Evolutionary conservation across 2,329 filamentous ascomycete species (phyloP), one percentile per base, ranked within the genome.

Genomic region (Ophiocordyceps sinensis): DNA sequence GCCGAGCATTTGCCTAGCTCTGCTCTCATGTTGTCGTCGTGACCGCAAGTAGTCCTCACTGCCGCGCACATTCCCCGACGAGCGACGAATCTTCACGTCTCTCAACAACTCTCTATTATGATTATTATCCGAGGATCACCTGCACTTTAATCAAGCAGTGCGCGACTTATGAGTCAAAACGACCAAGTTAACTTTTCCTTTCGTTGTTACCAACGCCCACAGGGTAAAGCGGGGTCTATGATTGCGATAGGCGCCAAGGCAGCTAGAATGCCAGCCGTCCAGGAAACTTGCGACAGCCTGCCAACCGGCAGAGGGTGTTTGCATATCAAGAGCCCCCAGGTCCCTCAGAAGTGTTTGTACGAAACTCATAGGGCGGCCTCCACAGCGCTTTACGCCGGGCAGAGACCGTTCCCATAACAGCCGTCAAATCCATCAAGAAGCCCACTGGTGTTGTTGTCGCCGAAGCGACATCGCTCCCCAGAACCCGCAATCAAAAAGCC

Each of bases 351-450:
- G 52, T 53, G 54, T 57, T 60, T 55, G 52, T 47, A 53, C 50
- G 36, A 28, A 37, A 32, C 15, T 34, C n/a, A 31, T 9, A 35
- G 43, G 47, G 42, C 1, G 15, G 5, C 26, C 23, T 36, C 31
- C 15, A n/a, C 21, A 45, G 52, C 45, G 45, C 45, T 54, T 45
- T 50, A 54, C 47, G 55, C 56, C 56, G 51, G 51, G 31, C 31
- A 35, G 32, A 35, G 32, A 35, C 32, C 14, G 17, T 15, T 23
- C n/a, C 23, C 19, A 19, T 13, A 48, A 46, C 45, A 53, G 53
- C 57, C 53, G 52, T 53, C 56, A 59, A 62, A 61, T 60, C 58
- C 60, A 57, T 61, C 60, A 59, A 59, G 57, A 61, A 56, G 21
- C 36, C 58, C 57, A 59, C 52, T 53, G 49, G 46, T 47, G 50